Base-by-base conservation (phyloP, 2,329 filamentous ascomycete species). In the Clonostachys sp. region DNA sequence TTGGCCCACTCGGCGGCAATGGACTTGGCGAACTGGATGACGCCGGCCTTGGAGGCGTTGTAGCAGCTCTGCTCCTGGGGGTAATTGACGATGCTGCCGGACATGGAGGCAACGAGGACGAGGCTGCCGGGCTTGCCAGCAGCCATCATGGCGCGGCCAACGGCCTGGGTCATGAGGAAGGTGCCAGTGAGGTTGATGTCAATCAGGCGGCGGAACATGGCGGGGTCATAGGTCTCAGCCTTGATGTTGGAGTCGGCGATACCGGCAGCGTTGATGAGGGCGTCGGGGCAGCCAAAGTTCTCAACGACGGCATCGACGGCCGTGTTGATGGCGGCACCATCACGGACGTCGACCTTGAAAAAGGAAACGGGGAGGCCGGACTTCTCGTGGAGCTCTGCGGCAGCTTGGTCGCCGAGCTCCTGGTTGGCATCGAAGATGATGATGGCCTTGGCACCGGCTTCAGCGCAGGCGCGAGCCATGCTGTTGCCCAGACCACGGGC, bases 181-280 rank as follows among this genome's bases (percentile, higher is more conserved):
- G 85, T 85, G 46, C 88, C 88, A 9, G 81, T 90, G 36, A 91
- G 71, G 76, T 91, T 92, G 74, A 91, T 90, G 64, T 91, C 87
- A 57, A 91, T 84, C 34, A 91, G 78, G 48, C 83, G 82, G 44
- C 86, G 84, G 78, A 89, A 91, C 77, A 86, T 88, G 64, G 83
- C 80, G 30, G 80, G 76, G 61, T 88, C 81, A 70, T 91, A 91
- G 17, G 75, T 82, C 75, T 91, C 87, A 44, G 86, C 87, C 66
- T 87, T 86, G 72, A 91, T 87, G 76, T 91, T 91, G 63, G 86
- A 90, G 65, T 91, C 87, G 53, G 87, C 87, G 53, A 91, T 89
- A 62, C 87, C 87, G 42, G 87, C 87, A 44, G 85, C 84, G 72
- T 89, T 90, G 70, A 91, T 78, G n/a, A 91, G 74, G 34, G 89